A percentile compares a stretch with the other conserved stretches of the same genome.
Evolutionary conservation across 345 rosid genomes (phyloP).

Genomic region (Brassica juncea): DNA sequence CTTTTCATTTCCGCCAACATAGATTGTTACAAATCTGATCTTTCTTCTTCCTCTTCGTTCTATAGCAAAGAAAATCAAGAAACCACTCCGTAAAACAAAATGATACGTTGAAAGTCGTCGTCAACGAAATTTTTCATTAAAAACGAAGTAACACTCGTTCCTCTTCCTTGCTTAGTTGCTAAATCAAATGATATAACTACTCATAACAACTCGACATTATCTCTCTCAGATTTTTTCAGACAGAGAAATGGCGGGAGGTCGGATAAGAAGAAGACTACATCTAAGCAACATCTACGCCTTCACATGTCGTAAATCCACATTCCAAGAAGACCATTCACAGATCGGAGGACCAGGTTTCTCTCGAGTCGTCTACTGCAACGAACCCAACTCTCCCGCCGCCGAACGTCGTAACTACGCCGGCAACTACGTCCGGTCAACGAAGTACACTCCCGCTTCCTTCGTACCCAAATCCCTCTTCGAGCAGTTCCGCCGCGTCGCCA

Average conservation of each 20-base stretch:
- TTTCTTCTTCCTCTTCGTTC: background rate
- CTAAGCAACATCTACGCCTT: constrained; percentile 70
- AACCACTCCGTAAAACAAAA: background rate
- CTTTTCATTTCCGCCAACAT: background rate
- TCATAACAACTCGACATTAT: background rate
- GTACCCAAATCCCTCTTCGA: constrained; percentile 82
- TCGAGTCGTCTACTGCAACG: constrained; percentile 76
- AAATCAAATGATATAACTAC: constrained; percentile 8
- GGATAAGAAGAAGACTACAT: constrained; percentile 60
- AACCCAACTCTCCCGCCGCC: constrained; percentile 63
- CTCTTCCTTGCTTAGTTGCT: constrained; percentile 19
- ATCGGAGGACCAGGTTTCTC: constrained; percentile 97
- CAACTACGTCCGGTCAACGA: constrained; percentile 81
- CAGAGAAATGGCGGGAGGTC: constrained; percentile 45
- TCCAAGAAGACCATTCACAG: constrained; percentile 69
- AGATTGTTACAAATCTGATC: background rate
- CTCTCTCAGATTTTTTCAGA: constrained; percentile 12
- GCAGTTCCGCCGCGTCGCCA: constrained; percentile 95
- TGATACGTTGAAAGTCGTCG: constrained; percentile 35
- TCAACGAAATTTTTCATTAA: constrained; percentile 18
- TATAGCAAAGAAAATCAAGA: background rate
- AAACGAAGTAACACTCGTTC: constrained; percentile 13
- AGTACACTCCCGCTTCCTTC: constrained; percentile 75
- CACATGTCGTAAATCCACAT: constrained; percentile 63
- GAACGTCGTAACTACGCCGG: constrained; percentile 48